Evolutionary conservation across 108 stramenopile species (phyloP).

Genomic region (Chaetoceros tenuissimus): DNA sequence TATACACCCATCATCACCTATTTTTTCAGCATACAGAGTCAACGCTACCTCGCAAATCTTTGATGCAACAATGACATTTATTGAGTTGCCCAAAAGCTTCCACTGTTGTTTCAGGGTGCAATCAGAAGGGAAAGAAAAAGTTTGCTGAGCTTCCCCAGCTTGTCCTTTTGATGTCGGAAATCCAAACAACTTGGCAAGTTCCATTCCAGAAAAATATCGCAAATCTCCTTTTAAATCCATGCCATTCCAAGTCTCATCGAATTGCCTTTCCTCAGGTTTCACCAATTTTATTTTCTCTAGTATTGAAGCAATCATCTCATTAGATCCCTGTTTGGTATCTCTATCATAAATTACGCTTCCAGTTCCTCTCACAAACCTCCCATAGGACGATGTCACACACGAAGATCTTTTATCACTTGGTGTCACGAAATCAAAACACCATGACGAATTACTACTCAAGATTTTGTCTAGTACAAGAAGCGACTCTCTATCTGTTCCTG

Average conservation of each 20-base stretch:
- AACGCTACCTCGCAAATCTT: constrained; percentile 46
- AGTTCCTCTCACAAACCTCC: constrained; percentile 69
- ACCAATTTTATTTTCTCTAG: constrained; percentile 22
- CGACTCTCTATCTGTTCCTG: constrained; percentile 6
- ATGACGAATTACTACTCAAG: constrained; percentile 43
- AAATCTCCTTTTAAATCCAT: constrained; percentile 37
- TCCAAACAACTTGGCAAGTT: constrained; percentile 73
- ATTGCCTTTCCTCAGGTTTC: constrained; percentile 44
- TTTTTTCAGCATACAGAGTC: too few relatives aligned
- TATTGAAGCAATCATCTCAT: not conserved
- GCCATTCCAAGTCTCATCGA: constrained; percentile 40
- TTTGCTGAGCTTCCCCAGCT: constrained; percentile 1
- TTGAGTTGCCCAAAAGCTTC: constrained; percentile 77
- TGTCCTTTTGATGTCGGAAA: constrained; percentile 29
- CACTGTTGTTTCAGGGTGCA: constrained; percentile 63
- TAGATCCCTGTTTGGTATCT: not conserved
- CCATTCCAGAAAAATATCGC: constrained; percentile 75
- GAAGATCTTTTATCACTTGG: constrained; percentile 27
- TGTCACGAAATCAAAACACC: constrained; percentile 87
- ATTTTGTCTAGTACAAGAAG: constrained; percentile 49
- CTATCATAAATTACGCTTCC: constrained; percentile 72
- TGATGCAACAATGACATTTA: constrained; percentile 69
- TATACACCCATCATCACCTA: too few relatives aligned
- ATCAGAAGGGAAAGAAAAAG: constrained; percentile 49
- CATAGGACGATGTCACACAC: constrained; percentile 86